Base-by-base conservation (phyloP, 2,329 filamentous ascomycete genomes). In the Exophiala phaeomuriformis region DNA sequence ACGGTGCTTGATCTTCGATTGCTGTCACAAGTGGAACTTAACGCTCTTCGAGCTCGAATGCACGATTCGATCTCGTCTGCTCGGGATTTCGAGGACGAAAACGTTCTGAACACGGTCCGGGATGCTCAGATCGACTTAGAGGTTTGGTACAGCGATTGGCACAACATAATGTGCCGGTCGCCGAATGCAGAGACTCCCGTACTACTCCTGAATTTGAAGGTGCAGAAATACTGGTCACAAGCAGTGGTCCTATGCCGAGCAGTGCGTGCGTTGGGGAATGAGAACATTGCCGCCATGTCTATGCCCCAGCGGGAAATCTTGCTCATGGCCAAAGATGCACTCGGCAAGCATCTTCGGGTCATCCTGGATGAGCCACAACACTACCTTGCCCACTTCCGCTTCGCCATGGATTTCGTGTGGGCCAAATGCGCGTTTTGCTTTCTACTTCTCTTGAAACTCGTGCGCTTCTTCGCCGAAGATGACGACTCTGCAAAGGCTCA, bases 401-500 rank as follows among this genome's bases (percentile, higher is more conserved):
- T 75, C 58, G 76, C 77, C 0, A 78, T 79, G 71, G 77, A 80
- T 51, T 80, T 80, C 54, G 77, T 80, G 19, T 80, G 77, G 77
- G 77, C 77, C 0, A 81, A 81, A 62, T 77, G 75, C 47, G 76
- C 77, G 0, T 80, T 80, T 56, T 79, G 76, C n/a, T 76, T 80
- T 42, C 65, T 80, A 1, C 67, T 81, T 1, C 70, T 80, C 1
- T 70, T 81, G 2, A 78, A 78, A 52, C 67, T 80, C 2, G 73
- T 75, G 0, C 71, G 76, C 0, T 68, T 80, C 1, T 65, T 80
- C 0, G 73, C 73, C 0, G 73, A 76, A 52, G 55, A 64, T 5
- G 58, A 67, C 27, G 63, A 71, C 41, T 63, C 71, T 12, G 35
- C 35, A 27, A 64, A 75, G 58, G 55, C 71, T 53, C 59, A 70